These are phyloP conservation scores for Acer saccharum DNA, from an alignment of 345 rosid genomes.

Conservation along the genomic window DNA sequence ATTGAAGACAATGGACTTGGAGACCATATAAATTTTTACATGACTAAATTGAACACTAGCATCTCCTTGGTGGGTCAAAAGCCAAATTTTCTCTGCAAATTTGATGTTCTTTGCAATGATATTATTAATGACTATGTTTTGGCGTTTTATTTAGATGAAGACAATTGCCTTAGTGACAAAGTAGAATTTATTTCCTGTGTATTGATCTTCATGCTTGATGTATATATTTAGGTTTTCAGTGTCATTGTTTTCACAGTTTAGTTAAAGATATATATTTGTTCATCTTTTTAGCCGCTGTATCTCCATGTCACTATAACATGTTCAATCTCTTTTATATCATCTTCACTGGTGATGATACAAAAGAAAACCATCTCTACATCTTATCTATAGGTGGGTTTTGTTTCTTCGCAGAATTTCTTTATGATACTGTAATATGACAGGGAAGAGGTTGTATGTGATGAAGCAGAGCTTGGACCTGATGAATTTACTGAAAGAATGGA, in stretches of 20 bases:
- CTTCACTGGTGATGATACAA: not conserved
- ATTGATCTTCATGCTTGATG: not conserved
- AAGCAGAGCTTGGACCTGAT: constrained; percentile 75
- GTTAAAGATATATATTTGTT: not conserved
- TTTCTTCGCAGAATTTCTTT: not conserved
- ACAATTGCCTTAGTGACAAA: not conserved
- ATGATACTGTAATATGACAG: constrained; percentile 29
- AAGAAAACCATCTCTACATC: not conserved
- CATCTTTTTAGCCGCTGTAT: not conserved
- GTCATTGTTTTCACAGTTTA: not conserved
- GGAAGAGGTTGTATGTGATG: constrained; percentile 80
- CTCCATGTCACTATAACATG: not conserved
- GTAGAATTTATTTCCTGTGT: not conserved
- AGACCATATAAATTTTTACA: not conserved
- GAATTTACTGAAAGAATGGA: constrained; percentile 59
- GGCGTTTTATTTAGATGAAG: not conserved
- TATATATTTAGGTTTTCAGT: too few species aligned
- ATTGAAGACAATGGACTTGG: not conserved
- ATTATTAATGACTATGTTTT: not conserved
- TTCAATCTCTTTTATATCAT: not conserved
- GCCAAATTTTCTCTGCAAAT: not conserved
- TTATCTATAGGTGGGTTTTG: not conserved
- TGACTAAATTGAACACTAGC: not conserved
- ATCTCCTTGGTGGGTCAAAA: not conserved
- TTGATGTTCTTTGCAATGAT: not conserved